These are phyloP conservation scores for Termitomyces sp. DNA, from an alignment of 768 basidiomycete species.

Conservation along the genomic window DNA sequence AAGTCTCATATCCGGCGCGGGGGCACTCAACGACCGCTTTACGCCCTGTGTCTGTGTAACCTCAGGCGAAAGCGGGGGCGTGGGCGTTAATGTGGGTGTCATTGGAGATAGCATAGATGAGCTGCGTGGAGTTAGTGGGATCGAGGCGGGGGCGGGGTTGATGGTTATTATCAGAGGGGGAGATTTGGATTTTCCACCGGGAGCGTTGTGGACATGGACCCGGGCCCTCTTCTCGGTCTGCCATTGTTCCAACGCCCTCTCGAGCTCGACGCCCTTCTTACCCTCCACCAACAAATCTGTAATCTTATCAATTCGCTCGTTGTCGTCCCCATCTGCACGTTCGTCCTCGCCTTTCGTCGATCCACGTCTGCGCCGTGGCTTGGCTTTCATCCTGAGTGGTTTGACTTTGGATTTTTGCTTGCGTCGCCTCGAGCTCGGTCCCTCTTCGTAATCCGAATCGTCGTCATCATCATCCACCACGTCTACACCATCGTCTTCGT, in stretches of 20 bases:
- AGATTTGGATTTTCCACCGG: not conserved
- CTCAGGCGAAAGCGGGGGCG: not conserved
- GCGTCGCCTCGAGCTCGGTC: not conserved
- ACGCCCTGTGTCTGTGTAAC: not conserved
- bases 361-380: not conserved
- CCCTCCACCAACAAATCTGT: constrained; percentile 66
- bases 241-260: constrained; percentile 61
- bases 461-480: not conserved
- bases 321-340: constrained; percentile 27
- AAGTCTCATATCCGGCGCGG: not conserved
- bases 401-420: not conserved
- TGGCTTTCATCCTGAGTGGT: not conserved
- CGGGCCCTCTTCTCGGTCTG: constrained; percentile 23
- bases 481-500: not conserved
- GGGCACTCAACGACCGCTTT: not conserved
- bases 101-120: too few species aligned
- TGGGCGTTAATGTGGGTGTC: not conserved
- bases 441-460: not conserved
- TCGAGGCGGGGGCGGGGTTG: not conserved
- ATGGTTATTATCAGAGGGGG: not conserved
- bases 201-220: too few species aligned
- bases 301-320: constrained; percentile 61
- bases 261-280: constrained; percentile 60
- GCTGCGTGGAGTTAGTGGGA: too few species aligned
- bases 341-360: constrained; percentile 13